Evolutionary conservation across 129 eudicot species (phyloP), one percentile per base, ranked within the genome.

Genomic region (Pittosporum tobira): DNA sequence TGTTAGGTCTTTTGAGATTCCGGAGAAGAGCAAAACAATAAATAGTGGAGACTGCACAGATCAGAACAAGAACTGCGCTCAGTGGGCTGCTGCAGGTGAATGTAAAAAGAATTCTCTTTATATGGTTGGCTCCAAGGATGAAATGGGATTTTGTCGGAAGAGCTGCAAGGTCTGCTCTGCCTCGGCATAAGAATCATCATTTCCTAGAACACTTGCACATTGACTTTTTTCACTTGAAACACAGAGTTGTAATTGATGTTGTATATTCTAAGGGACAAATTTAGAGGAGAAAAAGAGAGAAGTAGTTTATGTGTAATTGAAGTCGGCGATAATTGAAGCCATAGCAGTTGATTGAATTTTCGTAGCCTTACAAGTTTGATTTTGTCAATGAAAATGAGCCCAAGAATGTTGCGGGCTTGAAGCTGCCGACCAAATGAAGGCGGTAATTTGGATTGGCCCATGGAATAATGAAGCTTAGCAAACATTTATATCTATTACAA

Each of bases 61-160:
- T 28, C 63, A 69, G 71, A 61, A 69, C 15, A 69, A 55, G 12
- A 60, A 63, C 46, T 81, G 85, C 45, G 10, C 83, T 29, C 49
- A 23, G 19, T 88, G 90, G 91, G 88, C 88, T 68, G 75, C 74
- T 24, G 49, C 61, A 23, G 94, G 90, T 15, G 90, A 88, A 72
- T 88, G 96, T 52, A 63, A 65, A 23, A 84, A 79, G 74, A 88
- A 88, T 59, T 77, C 87, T 20, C 8, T 49, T 1, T 88, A 88
- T 60, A 84, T 81, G 84, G 72, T 84, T 5, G 96, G 90, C 60
- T 50, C 67, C 48, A 51, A 69, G 3, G 70, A 65, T 10, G 44
- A 22, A 1, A 13, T 24, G 3, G 90, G 89, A 50, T 69, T 63
- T 38, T 88, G 89, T 63, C 71, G 87, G 62, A 81, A 81, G 78